phyloP scores from a whole-genome alignment of 331 rosid species.

The Rosa hybrid region DNA sequence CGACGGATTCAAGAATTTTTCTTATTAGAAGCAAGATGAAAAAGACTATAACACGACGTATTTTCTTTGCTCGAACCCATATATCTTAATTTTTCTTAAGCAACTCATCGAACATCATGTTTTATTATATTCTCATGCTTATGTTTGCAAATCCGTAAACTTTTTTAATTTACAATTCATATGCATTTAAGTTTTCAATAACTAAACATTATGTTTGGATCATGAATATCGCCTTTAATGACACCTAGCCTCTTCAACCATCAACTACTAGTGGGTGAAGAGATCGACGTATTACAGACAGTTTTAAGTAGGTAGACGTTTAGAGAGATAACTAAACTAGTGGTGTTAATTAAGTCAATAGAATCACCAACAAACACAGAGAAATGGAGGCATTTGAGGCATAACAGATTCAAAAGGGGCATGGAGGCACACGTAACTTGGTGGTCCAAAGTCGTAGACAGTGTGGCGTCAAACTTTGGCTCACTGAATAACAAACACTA shows the following conservation, averaged over 20 bases:
- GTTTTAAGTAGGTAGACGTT: background rate
- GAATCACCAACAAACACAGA: background rate
- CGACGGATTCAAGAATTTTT: background rate
- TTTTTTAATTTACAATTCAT: no score
- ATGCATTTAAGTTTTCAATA: no score
- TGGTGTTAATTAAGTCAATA: background rate
- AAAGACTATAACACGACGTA: background rate
- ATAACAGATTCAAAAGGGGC: background rate
- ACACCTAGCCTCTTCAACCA: background rate
- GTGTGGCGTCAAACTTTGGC: slow-evolving; percentile 30
- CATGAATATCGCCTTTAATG: background rate
- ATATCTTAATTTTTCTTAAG: no score
- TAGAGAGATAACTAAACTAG: background rate
- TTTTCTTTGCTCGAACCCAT: background rate
- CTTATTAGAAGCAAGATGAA: background rate
- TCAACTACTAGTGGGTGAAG: background rate
- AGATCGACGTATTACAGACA: background rate
- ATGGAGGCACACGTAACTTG: slow-evolving; percentile 7
- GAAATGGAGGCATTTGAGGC: slow-evolving; percentile 6
- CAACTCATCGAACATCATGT: background rate
- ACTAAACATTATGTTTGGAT: background rate
- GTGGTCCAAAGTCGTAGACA: background rate
- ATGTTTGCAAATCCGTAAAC: no score
- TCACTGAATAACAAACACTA: background rate
- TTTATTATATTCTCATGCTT: no score